Evolutionary conservation across 2,329 filamentous ascomycete genomes (phyloP).

Genomic region (Aspergillus ochraceus): DNA sequence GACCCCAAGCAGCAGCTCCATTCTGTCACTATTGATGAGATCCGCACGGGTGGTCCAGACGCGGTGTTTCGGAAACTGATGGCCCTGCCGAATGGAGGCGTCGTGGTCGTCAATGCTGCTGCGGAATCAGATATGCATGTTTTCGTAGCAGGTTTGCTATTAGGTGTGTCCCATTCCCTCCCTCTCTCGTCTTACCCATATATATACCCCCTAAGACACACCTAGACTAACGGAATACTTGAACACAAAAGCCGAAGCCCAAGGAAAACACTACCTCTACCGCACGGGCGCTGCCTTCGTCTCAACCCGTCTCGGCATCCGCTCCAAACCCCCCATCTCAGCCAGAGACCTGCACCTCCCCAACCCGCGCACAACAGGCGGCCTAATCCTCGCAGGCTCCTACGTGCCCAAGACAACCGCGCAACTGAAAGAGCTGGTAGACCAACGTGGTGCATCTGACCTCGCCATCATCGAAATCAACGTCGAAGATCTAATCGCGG

Average conservation of each 20-base stretch:
- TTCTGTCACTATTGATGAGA: constrained; percentile 50
- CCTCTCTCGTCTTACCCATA: not conserved
- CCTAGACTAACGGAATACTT: not conserved
- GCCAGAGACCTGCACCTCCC: constrained; percentile 45
- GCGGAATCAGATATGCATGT: constrained; percentile 58
- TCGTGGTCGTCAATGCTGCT: constrained; percentile 55
- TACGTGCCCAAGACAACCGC: constrained; percentile 62
- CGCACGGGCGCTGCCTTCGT: constrained; percentile 51
- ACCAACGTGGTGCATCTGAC: constrained; percentile 37
- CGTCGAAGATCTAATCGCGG: constrained; percentile 50
- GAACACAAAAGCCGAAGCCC: constrained; percentile 27
- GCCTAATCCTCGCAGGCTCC: constrained; percentile 57
- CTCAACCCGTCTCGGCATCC: constrained; percentile 54
- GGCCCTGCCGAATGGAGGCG: constrained; percentile 35
- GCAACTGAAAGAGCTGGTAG: constrained; percentile 49
- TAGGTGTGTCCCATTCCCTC: constrained; percentile 22
- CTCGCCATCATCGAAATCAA: constrained; percentile 51
- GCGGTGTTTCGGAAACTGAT: constrained; percentile 45
- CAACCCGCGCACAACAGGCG: constrained; percentile 41
- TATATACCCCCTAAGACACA: no score
- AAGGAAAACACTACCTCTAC: constrained; percentile 47
- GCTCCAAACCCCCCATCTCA: constrained; percentile 52
- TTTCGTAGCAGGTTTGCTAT: constrained; percentile 52
- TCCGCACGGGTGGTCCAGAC: constrained; percentile 48
- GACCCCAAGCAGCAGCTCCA: constrained; percentile 38